Evolutionary conservation across 148 eudicot genomes (phyloP).

Genomic region (Chenopodium berlandieri): DNA sequence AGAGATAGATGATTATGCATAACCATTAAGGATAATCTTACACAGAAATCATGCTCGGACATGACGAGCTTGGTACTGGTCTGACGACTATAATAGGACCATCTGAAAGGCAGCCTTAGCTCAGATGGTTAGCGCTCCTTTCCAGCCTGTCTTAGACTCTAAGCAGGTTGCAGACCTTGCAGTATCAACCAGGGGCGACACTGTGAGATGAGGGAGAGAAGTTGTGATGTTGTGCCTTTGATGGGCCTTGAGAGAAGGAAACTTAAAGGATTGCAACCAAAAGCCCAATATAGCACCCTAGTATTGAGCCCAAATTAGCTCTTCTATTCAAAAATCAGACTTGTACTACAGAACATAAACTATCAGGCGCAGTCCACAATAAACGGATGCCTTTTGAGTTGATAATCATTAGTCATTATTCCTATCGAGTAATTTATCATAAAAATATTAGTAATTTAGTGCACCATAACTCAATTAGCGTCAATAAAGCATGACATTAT

Average conservation of each 20-base stretch:
- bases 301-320: conserved; percentile 77
- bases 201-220: no score
- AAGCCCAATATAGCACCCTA: conserved; percentile 46
- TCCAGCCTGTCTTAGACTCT: no score
- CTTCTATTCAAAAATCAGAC: conserved; percentile 33
- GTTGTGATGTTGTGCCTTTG: no score
- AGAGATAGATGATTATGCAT: background rate
- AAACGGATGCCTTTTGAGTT: background rate
- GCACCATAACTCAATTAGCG: background rate
- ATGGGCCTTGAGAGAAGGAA: no score
- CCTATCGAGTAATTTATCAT: background rate
- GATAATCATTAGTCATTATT: background rate
- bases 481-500: background rate
- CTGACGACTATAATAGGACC: background rate
- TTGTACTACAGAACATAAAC: conserved; percentile 60
- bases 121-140: background rate
- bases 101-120: background rate
- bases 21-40: background rate
- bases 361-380: conserved; percentile 60
- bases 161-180: no score
- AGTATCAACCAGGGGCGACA: no score
- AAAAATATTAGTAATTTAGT: background rate
- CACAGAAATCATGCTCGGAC: background rate
- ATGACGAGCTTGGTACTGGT: no score
- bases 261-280: no score